Evolutionary conservation across 495 filamentous ascomycete genomes (phyloP), one percentile per base, ranked within the genome.

Genomic region (Trichoderma orchidacearum): DNA sequence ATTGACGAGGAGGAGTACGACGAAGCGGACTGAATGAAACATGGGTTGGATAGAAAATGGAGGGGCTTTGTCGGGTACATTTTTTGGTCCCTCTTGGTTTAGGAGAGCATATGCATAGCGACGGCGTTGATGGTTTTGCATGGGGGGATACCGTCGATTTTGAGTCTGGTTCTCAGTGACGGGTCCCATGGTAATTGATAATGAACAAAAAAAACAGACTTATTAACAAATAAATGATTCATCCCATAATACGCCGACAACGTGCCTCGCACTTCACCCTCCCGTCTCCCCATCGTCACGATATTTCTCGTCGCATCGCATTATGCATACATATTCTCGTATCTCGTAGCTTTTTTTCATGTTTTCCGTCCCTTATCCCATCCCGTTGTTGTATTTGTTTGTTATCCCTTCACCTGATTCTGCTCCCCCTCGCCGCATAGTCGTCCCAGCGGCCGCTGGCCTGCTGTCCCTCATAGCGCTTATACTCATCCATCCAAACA

Each of bases 1-100:
- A 76, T 79, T 32, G 83, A 89, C 28, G 82, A 78, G 48, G 75
- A 36, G 18, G 78, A 87, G 51, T 77, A 79, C 34, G 83, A 89
- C 28, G 82, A 78, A 45, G 75, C 79, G 53, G 83, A 86, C 60
- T 64, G 63, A 35, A 21, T 2, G 51, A n/a, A 23, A 53, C 1
- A n/a, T n/a, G n/a, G n/a, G n/a, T n/a, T n/a, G 18, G 25, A 21
- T 23, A 30, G 30, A 53, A 9, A 23, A 15, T 18, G 15, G 29
- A n/a, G 13, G 8, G 3, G 38, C 18, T 48, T 48, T 34, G 32
- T n/a, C n/a, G n/a, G n/a, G 11, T 28, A 50, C 27, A 53, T 17
- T 53, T 23, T n/a, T n/a, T 32, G 30, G 51, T 36, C 9, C 32
- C 29, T 28, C 38, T 31, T 53, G 23, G 52, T 13, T 18, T 56